Percentiles rank a stretch among this genome's conserved stretches.
phyloP scores from a whole-genome alignment of 345 rosid species.

The Ceriops decandra region DNA sequence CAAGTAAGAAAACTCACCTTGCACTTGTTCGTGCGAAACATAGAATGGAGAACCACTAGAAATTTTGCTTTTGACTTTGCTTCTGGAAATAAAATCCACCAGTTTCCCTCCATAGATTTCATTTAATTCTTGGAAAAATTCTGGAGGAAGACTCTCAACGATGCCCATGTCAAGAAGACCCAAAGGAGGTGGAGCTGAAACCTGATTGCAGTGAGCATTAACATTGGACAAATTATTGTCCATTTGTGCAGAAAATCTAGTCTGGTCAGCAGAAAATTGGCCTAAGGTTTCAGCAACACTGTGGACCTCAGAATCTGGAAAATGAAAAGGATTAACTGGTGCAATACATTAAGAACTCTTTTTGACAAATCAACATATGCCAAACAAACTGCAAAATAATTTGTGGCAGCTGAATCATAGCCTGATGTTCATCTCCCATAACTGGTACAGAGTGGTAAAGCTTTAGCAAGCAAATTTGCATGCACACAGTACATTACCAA shows the following conservation, averaged over 20 bases:
- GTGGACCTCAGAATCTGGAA: conserved; percentile 41
- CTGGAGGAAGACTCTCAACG: conserved; percentile 77
- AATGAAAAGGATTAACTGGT: conserved; percentile 16
- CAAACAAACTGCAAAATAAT: neutral
- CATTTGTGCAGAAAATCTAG: conserved; percentile 33
- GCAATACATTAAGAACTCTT: neutral
- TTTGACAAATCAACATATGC: neutral
- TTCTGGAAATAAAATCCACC: conserved; percentile 49
- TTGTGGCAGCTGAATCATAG: neutral
- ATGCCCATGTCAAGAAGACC: conserved; percentile 77
- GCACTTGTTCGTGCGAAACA: conserved; percentile 17
- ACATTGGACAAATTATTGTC: conserved; percentile 25
- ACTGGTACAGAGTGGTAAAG: neutral
- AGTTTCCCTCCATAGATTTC: conserved; percentile 73
- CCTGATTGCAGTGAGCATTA: conserved; percentile 29
- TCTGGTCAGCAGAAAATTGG: conserved; percentile 22
- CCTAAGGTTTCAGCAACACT: conserved; percentile 29
- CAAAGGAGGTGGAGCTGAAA: conserved; percentile 53
- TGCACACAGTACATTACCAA: neutral
- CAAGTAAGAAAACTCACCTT: conserved; percentile 35
- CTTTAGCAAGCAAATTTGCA: neutral
- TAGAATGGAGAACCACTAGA: conserved; percentile 16
- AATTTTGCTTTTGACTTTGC: conserved; percentile 37
- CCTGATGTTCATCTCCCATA: neutral
- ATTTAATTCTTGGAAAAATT: conserved; percentile 75